Evolutionary conservation across 306 rosid genomes (phyloP).

Genomic region (Ochetophila trinervis): DNA sequence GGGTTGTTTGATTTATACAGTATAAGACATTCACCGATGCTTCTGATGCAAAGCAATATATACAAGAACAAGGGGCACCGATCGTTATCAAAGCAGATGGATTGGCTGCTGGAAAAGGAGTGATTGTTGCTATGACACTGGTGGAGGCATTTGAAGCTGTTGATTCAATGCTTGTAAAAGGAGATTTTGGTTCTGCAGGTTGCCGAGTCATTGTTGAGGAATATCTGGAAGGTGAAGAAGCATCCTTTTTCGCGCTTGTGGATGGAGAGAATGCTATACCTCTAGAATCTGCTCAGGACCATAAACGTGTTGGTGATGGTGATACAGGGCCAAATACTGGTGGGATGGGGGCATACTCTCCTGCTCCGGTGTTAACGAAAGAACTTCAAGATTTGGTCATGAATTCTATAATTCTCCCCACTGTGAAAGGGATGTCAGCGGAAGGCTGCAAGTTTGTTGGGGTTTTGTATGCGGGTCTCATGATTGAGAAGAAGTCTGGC

Average conservation of each 20-base stretch:
- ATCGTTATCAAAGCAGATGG: constrained; percentile 94
- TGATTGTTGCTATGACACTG: constrained; percentile 68
- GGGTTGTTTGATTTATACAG: constrained; percentile 46
- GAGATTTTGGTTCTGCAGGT: constrained; percentile 88
- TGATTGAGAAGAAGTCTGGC: constrained; percentile 95
- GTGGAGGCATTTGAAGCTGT: constrained; percentile 91
- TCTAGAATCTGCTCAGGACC: constrained; percentile 97
- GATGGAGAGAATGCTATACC: constrained; percentile 95
- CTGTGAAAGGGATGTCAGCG: constrained; percentile 88
- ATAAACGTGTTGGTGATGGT: constrained; percentile 91
- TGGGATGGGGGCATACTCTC: constrained; percentile 99
- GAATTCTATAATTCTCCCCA: constrained; percentile 83
- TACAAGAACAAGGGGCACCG: constrained; percentile 80
- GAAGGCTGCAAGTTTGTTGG: constrained; percentile 95
- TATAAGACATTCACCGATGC: constrained; percentile 76
- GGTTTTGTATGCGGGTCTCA: constrained; percentile 88
- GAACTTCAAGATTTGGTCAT: constrained; percentile 73
- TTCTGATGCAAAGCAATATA: constrained; percentile 73
- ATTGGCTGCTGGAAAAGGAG: constrained; percentile 97
- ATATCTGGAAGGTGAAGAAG: constrained; percentile 95
- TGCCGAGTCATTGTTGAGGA: constrained; percentile 79
- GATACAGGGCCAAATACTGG: constrained; percentile 97
- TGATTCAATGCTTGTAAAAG: constrained; percentile 86
- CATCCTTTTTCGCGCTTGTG: constrained; percentile 83
- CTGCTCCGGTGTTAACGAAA: constrained; percentile 79